Evolutionary conservation across 163 green algal species (phyloP).

Genomic region (Chloromonas sp.): DNA sequence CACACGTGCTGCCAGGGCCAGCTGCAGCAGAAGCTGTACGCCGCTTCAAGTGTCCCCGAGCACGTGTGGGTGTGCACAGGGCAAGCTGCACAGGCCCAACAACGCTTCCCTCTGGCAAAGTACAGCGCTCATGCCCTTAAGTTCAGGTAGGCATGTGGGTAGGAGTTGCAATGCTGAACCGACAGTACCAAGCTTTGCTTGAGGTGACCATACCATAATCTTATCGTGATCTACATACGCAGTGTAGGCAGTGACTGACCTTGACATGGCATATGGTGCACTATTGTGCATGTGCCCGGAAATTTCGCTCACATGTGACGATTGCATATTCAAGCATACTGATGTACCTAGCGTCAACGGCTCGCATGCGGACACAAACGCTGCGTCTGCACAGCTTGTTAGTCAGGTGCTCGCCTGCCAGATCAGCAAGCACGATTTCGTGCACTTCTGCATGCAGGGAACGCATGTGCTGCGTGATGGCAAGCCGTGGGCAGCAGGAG

Average conservation of each 20-base stretch:
- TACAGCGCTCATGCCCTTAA: slow-evolving; percentile 13
- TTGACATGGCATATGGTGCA: not conserved
- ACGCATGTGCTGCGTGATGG: not conserved
- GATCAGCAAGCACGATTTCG: not conserved
- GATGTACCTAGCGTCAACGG: too few relatives aligned
- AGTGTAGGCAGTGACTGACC: not conserved
- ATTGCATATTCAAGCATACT: not conserved
- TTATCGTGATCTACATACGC: not conserved
- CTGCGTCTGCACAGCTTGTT: too few relatives aligned
- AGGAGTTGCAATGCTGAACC: too few relatives aligned
- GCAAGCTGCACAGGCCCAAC: not conserved
- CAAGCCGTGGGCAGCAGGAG: too few relatives aligned
- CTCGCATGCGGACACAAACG: too few relatives aligned
- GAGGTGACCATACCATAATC: not conserved
- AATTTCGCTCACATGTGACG: not conserved
- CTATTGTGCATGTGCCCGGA: not conserved
- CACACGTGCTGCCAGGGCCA: not conserved
- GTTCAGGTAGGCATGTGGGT: slow-evolving; percentile 13
- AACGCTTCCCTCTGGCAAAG: not conserved
- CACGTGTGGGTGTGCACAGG: not conserved
- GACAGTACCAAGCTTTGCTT: not conserved
- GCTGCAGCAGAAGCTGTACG: not conserved
- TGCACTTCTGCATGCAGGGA: not conserved
- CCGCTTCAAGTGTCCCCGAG: not conserved
- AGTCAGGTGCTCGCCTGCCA: too few relatives aligned